Base-by-base conservation (phyloP, 2,329 filamentous ascomycete genomes). In the Colletotrichum sublineola region DNA sequence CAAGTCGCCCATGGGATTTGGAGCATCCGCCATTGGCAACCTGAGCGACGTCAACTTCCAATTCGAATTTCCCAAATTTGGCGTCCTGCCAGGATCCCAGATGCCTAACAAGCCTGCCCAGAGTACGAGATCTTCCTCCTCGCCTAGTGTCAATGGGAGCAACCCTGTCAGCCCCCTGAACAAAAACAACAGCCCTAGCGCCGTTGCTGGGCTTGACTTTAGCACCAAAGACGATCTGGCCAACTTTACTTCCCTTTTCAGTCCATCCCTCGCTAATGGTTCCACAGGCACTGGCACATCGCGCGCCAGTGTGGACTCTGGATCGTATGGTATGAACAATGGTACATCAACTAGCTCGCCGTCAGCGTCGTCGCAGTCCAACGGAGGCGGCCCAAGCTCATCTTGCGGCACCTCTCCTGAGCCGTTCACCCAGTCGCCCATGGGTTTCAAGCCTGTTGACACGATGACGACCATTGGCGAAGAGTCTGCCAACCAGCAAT, bases 1-100 rank as follows among this genome's bases (percentile, higher is more conserved):
- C 76, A 80, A 76, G 74, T 71, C 75, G 24, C 82, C 88, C 80
- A 86, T 85, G 18, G 82, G 82, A 42, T 85, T 87, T 77, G 84
- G 87, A 77, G 81, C 77, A 67, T 80, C 85, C 31, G 86, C 85
- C 14, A 80, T 90, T 74, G 89, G 85, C 80, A 92, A 90, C 76
- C 84, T 92, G 67, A 90, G 87, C 77, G 92, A 93, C 74, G 92
- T 93, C 80, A 95, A 93, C 80, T 98, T 98, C 79, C 92, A 96
- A 76, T 98, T 99, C 77, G 96, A 98, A 76, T 98, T 98, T 75
- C 96, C 96, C 75, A 95, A 93, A 79, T 98, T 99, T 78, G 96
- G 96, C 58, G 88, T 91, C 71, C 87, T 97, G 36, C 88, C 89
- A 0, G 86, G 88, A 6, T 84, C 86, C 9, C 76, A 80, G 1